phyloP scores from a whole-genome alignment of 441 rosid genomes.

The Cnidoscolus chayamansa region DNA sequence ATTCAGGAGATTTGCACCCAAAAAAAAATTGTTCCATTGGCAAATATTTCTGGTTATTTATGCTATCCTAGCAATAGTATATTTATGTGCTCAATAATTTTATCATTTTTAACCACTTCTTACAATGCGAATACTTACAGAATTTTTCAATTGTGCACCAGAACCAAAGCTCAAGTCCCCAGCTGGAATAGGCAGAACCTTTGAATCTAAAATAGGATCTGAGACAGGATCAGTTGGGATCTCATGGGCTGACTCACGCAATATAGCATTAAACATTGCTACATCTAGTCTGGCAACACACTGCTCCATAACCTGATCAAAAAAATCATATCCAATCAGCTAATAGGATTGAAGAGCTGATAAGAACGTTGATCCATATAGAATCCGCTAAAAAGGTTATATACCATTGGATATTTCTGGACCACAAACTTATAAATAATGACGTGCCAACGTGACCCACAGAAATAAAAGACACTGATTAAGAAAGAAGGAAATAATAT shows the following conservation, averaged over 20 bases:
- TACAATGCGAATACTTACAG: slow-evolving; percentile 40
- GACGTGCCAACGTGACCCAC: background rate
- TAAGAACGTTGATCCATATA: slow-evolving; percentile 8
- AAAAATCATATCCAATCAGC: slow-evolving; percentile 17
- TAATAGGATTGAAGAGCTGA: slow-evolving; percentile 10
- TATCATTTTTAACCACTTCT: background rate
- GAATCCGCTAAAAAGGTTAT: slow-evolving; percentile 9
- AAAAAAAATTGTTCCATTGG: background rate
- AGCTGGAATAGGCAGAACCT: slow-evolving; percentile 73
- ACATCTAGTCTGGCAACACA: slow-evolving; percentile 72
- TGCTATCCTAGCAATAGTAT: background rate
- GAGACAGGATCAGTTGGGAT: slow-evolving; percentile 88
- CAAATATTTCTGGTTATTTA: background rate
- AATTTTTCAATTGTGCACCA: slow-evolving; percentile 84
- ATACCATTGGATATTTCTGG: background rate
- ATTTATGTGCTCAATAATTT: background rate
- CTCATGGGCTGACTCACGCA: slow-evolving; percentile 81
- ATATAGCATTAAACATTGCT: slow-evolving; percentile 89
- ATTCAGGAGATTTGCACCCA: background rate
- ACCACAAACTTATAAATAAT: background rate
- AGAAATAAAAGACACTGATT: slow-evolving; percentile 1
- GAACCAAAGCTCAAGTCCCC: slow-evolving; percentile 91
- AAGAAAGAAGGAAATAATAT: background rate
- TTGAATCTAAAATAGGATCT: slow-evolving; percentile 78
- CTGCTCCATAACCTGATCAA: slow-evolving; percentile 69